Evolutionary conservation across 768 basidiomycete species (phyloP).

Genomic region (Phaeolepiota aurea): DNA sequence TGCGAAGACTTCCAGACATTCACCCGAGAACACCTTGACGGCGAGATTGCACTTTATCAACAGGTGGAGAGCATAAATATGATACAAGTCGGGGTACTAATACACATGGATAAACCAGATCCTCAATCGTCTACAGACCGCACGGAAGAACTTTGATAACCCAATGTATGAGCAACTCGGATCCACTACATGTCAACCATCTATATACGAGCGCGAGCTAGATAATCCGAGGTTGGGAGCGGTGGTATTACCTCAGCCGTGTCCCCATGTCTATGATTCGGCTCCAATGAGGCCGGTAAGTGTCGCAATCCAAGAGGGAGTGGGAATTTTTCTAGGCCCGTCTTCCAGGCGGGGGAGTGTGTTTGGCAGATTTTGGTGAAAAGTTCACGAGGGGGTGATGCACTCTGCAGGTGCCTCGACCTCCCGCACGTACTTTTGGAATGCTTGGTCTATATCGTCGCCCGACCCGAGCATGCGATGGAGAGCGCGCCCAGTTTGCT

Average conservation of each 20-base stretch:
- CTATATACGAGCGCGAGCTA: conserved; percentile 71
- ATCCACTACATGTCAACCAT: conserved; percentile 47
- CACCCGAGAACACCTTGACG: conserved; percentile 64
- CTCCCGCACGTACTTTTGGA: conserved; percentile 12
- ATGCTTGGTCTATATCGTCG: conserved; percentile 14
- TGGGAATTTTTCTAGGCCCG: conserved; percentile 41
- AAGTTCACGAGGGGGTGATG: not conserved
- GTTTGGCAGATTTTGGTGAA: conserved; percentile 48
- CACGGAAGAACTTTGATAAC: conserved; percentile 45
- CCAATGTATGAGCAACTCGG: conserved; percentile 41
- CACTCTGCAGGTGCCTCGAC: not conserved
- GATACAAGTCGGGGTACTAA: not conserved
- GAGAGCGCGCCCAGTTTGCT: conserved; percentile 31
- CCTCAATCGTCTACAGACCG: conserved; percentile 46
- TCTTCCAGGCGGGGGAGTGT: conserved; percentile 33
- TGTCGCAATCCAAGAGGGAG: conserved; percentile 53
- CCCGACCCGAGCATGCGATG: conserved; percentile 11
- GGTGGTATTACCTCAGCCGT: conserved; percentile 59
- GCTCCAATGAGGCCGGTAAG: conserved; percentile 59
- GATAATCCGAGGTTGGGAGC: conserved; percentile 40
- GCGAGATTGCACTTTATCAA: conserved; percentile 70
- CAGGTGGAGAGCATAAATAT: conserved; percentile 30
- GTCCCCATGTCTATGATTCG: conserved; percentile 72
- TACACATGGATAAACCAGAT: conserved; percentile 27
- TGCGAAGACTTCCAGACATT: conserved; percentile 55